Base-by-base conservation (phyloP, 495 filamentous ascomycete genomes). In the Aspergillus kassunensis region DNA sequence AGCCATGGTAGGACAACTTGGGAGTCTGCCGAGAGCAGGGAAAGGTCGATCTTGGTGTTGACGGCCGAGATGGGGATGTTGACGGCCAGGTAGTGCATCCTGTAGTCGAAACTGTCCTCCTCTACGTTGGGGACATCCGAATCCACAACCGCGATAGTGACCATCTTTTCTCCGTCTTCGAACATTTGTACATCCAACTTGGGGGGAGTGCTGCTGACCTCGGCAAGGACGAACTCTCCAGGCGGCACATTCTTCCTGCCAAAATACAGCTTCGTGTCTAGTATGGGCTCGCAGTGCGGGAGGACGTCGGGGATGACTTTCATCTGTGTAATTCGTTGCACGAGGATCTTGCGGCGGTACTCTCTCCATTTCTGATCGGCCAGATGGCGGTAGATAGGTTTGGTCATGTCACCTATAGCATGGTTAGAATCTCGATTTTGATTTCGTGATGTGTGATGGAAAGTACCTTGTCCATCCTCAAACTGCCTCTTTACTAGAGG, bases 381-480 rank as follows among this genome's bases (percentile, higher is more conserved):
- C 41, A 97, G 82, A 65, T 86, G 85, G 33, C 92, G 89, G 76
- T 99, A 99, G 65, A 99, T 88, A 31, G 93, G 95, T 68, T 95
- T 93, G 71, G 82, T 85, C 91, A 97, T 92, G 64, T 97, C 90
- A 43, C 89, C 90, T 96, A 43, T 6, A 40, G n/a, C n/a, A n/a
- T n/a, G n/a, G n/a, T n/a, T n/a, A n/a, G n/a, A n/a, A n/a, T n/a
- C n/a, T n/a, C n/a, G n/a, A n/a, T n/a, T n/a, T n/a, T n/a, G n/a
- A n/a, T n/a, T n/a, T n/a, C n/a, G n/a, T n/a, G n/a, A n/a, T n/a
- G n/a, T n/a, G n/a, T n/a, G n/a, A n/a, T n/a, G n/a, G n/a, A n/a
- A 44, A 45, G 65, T 72, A 96, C 93, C 90, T 58, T 81, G 69
- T 11, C 92, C 91, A 75, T 97, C 90, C 63, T 99, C 93, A 61